Evolutionary conservation across 2,329 filamentous ascomycete species (phyloP).

Genomic region (Hortaea werneckii): DNA sequence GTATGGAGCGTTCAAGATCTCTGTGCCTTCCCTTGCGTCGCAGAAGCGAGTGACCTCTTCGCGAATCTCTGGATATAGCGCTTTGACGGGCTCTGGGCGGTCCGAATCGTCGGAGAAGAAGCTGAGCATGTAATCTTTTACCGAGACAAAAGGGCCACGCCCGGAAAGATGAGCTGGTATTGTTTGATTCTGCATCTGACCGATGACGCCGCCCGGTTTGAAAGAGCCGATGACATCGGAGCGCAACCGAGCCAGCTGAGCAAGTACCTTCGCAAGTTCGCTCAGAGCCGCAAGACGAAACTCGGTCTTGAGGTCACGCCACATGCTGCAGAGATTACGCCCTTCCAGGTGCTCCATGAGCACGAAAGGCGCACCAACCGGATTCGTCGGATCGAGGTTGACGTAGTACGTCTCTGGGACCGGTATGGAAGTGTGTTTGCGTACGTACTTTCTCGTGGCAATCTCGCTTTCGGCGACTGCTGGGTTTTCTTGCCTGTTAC

Average conservation of each 20-base stretch:
- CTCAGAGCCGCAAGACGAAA: conserved; percentile 4
- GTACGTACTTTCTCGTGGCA: conserved; percentile 3
- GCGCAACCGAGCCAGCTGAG: conserved; percentile 3
- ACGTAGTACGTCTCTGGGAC: conserved; percentile 9
- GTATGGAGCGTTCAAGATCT: conserved; percentile 3
- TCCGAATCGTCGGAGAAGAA: background rate
- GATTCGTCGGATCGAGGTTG: conserved; percentile 7
- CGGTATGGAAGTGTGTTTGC: conserved; percentile 6
- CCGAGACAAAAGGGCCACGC: conserved; percentile 3
- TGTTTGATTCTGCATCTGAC: background rate
- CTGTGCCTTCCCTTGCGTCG: background rate
- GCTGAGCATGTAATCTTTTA: conserved; percentile 1
- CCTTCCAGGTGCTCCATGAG: conserved; percentile 10
- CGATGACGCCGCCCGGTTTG: background rate
- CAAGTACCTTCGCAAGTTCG: conserved; percentile 5
- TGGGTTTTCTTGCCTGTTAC: conserved; percentile 2
- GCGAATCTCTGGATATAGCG: background rate
- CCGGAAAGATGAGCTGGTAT: background rate
- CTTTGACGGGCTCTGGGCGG: background rate
- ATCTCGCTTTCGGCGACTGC: conserved; percentile 5
- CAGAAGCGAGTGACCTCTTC: background rate
- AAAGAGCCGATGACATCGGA: background rate
- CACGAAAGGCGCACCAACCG: conserved; percentile 7
- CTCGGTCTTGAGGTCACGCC: conserved; percentile 3
- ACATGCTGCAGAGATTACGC: background rate